phyloP scores from a whole-genome alignment of 2,329 filamentous ascomycete genomes.

The Cordyceps pruinosa region DNA sequence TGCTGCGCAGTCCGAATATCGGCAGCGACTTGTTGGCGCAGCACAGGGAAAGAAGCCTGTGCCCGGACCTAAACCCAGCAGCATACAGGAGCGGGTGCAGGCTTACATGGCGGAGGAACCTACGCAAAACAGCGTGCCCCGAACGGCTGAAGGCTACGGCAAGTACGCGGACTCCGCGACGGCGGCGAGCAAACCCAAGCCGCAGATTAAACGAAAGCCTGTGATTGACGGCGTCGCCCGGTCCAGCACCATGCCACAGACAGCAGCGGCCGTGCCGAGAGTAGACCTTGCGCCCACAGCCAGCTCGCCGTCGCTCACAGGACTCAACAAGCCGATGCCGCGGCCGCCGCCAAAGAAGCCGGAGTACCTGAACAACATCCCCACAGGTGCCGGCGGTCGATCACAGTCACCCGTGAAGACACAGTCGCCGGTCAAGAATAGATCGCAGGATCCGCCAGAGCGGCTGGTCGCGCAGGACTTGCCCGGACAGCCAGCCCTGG shows the following conservation, averaged over 20 bases:
- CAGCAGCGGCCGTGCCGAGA: constrained; percentile 6
- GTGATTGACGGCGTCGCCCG: constrained; percentile 29
- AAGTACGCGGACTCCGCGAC: constrained; percentile 61
- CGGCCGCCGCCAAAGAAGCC: constrained; percentile 53
- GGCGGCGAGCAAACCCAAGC: constrained; percentile 31
- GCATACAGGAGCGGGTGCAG: constrained; percentile 88
- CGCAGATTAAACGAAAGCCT: constrained; percentile 47
- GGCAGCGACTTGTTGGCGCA: constrained; percentile 58
- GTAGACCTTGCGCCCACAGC: constrained; percentile 15
- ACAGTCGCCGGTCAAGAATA: constrained; percentile 39
- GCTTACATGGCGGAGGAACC: constrained; percentile 74
- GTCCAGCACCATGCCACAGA: constrained; percentile 21
- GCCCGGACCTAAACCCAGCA: constrained; percentile 57
- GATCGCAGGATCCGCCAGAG: constrained; percentile 23
- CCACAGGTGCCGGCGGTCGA: constrained; percentile 31
- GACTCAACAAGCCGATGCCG: constrained; percentile 31
- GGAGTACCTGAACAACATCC: constrained; percentile 50
- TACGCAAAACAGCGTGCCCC: constrained; percentile 48
- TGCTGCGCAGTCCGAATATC: constrained; percentile 82
- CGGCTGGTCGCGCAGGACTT: constrained; percentile 39
- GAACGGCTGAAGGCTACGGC: constrained; percentile 84
- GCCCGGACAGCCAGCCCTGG: constrained; percentile 41
- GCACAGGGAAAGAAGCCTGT: constrained; percentile 30
- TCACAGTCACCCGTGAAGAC: constrained; percentile 41
- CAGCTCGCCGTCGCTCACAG: constrained; percentile 20